These are phyloP conservation scores for Lachnellula subtilissima DNA, from an alignment of 2,329 filamentous ascomycete genomes.

Conservation along the genomic window DNA sequence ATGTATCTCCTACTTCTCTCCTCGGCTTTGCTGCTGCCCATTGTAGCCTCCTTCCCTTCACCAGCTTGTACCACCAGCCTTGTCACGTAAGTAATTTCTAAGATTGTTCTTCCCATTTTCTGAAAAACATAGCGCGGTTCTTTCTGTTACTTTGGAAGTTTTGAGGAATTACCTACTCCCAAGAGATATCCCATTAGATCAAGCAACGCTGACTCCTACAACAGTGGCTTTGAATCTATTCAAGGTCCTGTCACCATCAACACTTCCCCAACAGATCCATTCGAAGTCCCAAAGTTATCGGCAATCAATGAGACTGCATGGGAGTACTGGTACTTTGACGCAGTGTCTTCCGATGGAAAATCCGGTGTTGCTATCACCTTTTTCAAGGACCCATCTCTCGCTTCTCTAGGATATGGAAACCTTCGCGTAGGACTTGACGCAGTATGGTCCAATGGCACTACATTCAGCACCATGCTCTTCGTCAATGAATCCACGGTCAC, in stretches of 20 bases:
- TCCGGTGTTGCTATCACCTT: constrained; percentile 16
- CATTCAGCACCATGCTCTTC: background rate
- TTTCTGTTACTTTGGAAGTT: too few species aligned
- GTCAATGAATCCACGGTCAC: background rate
- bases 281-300: constrained; percentile 4
- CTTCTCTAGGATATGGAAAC: background rate
- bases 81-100: background rate
- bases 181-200: too few species aligned
- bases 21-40: background rate
- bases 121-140: too few species aligned
- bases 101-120: too few species aligned
- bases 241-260: constrained; percentile 57
- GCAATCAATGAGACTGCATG: constrained; percentile 5
- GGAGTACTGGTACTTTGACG: constrained; percentile 9
- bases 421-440: background rate
- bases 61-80: background rate
- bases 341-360: constrained; percentile 3
- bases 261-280: constrained; percentile 34
- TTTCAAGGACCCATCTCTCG: background rate
- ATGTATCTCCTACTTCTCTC: background rate
- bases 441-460: constrained; percentile 4
- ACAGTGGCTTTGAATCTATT: background rate
- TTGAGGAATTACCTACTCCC: too few species aligned
- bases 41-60: background rate
- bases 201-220: too few species aligned